These are phyloP conservation scores for Shiraia sp. DNA, from an alignment of 2,329 filamentous ascomycete genomes.

Conservation along the genomic window DNA sequence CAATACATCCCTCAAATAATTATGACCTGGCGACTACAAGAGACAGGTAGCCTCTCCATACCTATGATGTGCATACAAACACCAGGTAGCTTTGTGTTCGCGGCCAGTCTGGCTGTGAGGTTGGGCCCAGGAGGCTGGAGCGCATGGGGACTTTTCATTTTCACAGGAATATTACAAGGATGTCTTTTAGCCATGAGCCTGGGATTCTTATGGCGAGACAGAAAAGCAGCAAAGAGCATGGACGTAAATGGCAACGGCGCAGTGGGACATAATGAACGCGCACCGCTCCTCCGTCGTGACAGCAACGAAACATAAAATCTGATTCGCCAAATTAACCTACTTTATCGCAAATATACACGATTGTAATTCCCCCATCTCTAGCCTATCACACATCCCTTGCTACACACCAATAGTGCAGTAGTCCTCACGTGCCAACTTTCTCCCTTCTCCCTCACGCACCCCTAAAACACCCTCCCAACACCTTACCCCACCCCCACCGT, in stretches of 20 bases:
- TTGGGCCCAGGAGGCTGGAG: conserved; percentile 88
- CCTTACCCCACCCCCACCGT: too few relatives aligned
- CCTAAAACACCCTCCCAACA: too few relatives aligned
- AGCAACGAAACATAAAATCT: too few relatives aligned
- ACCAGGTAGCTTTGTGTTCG: conserved; percentile 88
- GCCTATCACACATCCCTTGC: too few relatives aligned
- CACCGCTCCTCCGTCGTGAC: too few relatives aligned
- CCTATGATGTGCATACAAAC: conserved; percentile 99
- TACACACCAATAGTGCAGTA: too few relatives aligned
- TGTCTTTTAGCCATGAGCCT: conserved; percentile 78
- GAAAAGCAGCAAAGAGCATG: conserved; percentile 31
- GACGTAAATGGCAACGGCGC: conserved; percentile 6
- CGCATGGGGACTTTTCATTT: conserved; percentile 87
- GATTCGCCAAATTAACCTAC: too few relatives aligned
- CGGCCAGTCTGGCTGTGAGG: conserved; percentile 77
- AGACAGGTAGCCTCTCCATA: conserved; percentile 89
- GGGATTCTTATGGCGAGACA: conserved; percentile 67
- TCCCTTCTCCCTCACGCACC: too few relatives aligned
- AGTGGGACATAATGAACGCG: too few relatives aligned
- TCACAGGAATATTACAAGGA: conserved; percentile 86
- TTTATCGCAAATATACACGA: too few relatives aligned
- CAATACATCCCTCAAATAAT: conserved; percentile 97
- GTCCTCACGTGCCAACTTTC: too few relatives aligned
- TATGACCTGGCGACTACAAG: conserved; percentile 83
- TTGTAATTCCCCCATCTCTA: too few relatives aligned